Evolutionary conservation across 169 alveolate species (phyloP).

Genomic region (Cryptosporidium baileyi): DNA sequence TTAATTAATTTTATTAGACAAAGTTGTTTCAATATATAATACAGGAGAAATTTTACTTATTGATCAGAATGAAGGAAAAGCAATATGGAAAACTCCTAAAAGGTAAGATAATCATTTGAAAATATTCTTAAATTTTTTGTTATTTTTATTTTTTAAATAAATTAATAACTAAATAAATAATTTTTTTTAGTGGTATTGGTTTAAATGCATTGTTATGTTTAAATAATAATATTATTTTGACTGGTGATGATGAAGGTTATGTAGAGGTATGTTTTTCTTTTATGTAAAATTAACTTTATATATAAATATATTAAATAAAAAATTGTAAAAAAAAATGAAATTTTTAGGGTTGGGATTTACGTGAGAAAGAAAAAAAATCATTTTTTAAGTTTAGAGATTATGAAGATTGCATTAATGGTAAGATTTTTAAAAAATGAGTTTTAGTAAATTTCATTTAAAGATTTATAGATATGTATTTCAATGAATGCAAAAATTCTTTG

Average conservation of each 20-base stretch:
- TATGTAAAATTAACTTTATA: background rate
- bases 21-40: conserved; percentile 19
- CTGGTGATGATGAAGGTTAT: conserved; percentile 56
- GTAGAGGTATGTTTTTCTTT: conserved; percentile 24
- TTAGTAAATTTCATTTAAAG: background rate
- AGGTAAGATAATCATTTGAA: conserved; percentile 2
- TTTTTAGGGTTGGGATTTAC: conserved; percentile 38
- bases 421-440: background rate
- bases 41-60: conserved; percentile 38
- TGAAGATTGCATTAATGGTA: conserved; percentile 65
- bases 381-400: conserved; percentile 39
- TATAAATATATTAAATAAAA: background rate
- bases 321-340: background rate
- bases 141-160: background rate
- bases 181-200: conserved; percentile 15
- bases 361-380: conserved; percentile 28
- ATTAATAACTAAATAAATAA: no score
- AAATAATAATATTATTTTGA: background rate
- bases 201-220: conserved; percentile 11
- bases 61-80: background rate
- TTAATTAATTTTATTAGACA: background rate
- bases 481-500: conserved; percentile 13
- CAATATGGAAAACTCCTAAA: conserved; percentile 16
- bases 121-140: background rate
- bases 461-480: conserved; percentile 1